Base-by-base conservation (phyloP, 495 filamentous ascomycete genomes). In the Penicillium canariense region DNA sequence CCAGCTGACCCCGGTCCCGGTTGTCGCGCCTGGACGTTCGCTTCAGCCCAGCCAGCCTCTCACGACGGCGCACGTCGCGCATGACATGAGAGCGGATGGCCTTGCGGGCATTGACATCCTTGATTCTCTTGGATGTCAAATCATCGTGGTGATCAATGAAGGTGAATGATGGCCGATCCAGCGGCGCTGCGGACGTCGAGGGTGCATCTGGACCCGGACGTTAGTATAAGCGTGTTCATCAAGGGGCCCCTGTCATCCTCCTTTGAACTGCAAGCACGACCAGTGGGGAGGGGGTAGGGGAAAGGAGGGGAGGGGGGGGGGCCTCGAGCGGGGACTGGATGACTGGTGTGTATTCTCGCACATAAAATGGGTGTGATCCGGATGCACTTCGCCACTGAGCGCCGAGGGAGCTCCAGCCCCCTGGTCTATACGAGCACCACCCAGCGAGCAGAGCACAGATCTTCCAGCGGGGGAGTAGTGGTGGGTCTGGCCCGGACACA, bases 111-210 rank as follows among this genome's bases (percentile, higher is more conserved):
- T 68, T 69, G 40, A 58, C 65, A 70, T 73, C 59, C 44, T 67
- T 71, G 51, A 73, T 71, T 22, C 68, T 35, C 50, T 73, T 73
- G 20, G 67, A 71, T 18, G 63, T 67, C 57, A 73, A 55, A 32
- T 71, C 68, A 65, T 73, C 67, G 54, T 70, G 65, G 42, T 73
- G 68, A 51, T 68, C 68, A 43, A 73, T 73, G 38, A 73, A 73
- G 11, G 70, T 73, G 27, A 67, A 73, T 1, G 63, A 66, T 9
- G 69, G 68, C 35, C 56, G 66, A 57, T 70, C 66, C 32, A 61
- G 49, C 44, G 61, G 59, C 23, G 60, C 39, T 42, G 48, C 32
- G 22, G 56, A 36, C 49, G 40, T 57, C 17, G 60, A 38, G 15
- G 32, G 40, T 25, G 56, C 47, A 43, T 60, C 66, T 67, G 30